Percentiles rank a stretch among this genome's conserved stretches.
phyloP scores from a whole-genome alignment of 495 filamentous ascomycete species.

The Acidiella bohemica region DNA sequence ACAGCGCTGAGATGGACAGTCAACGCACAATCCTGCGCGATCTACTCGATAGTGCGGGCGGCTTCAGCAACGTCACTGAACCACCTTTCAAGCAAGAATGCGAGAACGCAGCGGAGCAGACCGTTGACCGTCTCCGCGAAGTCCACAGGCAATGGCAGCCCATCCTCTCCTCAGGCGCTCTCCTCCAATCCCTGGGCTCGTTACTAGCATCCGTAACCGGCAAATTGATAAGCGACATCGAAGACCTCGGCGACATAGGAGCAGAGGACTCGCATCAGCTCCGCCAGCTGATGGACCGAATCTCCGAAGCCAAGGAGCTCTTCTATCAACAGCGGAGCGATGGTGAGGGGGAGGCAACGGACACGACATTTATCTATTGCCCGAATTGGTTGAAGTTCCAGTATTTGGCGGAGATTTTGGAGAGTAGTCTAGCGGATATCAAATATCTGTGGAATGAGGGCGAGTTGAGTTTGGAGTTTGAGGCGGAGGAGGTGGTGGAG shows the following conservation, averaged over 20 bases:
- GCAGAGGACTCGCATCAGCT: slow-evolving; percentile 75
- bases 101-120: slow-evolving; percentile 55
- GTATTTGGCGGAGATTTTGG: slow-evolving; percentile 75
- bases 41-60: slow-evolving; percentile 62
- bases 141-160: slow-evolving; percentile 61
- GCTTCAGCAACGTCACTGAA: slow-evolving; percentile 48
- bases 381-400: slow-evolving; percentile 79
- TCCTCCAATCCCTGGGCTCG: slow-evolving; percentile 73
- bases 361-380: slow-evolving; percentile 63
- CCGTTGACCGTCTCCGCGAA: slow-evolving; percentile 51
- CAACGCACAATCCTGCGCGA: slow-evolving; percentile 76
- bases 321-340: slow-evolving; percentile 41
- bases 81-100: slow-evolving; percentile 51
- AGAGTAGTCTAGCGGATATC: slow-evolving; percentile 81
- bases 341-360: slow-evolving; percentile 23
- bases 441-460: slow-evolving; percentile 78
- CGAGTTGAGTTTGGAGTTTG: slow-evolving; percentile 71
- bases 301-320: slow-evolving; percentile 60
- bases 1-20: slow-evolving; percentile 72
- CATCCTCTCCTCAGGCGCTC: slow-evolving; percentile 69
- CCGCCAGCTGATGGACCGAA: slow-evolving; percentile 53
- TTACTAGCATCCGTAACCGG: slow-evolving; percentile 65
- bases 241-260: slow-evolving; percentile 74
- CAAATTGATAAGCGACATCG: slow-evolving; percentile 71
- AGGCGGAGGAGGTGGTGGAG: slow-evolving; percentile 71